Evolutionary conservation across 495 filamentous ascomycete species (phyloP).

Genomic region (Thozetella sp.): DNA sequence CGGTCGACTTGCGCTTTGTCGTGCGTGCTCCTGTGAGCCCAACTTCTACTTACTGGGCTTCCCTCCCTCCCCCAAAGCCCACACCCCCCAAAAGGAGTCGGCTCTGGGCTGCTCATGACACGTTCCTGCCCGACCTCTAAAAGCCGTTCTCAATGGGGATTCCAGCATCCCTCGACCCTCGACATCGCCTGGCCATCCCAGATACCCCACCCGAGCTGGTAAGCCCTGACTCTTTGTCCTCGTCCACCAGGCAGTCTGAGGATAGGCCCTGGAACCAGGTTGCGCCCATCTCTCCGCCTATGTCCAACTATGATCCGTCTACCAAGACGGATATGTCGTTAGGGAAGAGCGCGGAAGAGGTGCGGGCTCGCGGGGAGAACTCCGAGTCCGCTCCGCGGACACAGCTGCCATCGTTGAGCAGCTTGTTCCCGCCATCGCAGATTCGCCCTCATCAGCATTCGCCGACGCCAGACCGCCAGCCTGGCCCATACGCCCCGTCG

Average conservation of each 20-base stretch:
- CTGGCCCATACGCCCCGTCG: constrained; percentile 35
- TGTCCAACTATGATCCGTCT: constrained; percentile 53
- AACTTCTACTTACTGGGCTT: neutral
- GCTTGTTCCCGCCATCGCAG: constrained; percentile 48
- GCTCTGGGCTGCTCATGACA: constrained; percentile 11
- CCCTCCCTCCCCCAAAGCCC: neutral
- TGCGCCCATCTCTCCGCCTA: constrained; percentile 45
- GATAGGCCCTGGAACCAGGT: constrained; percentile 35
- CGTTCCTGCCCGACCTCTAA: constrained; percentile 8
- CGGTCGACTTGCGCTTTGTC: constrained; percentile 20
- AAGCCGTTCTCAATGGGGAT: constrained; percentile 49
- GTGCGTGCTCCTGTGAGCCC: neutral
- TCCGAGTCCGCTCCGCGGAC: constrained; percentile 32
- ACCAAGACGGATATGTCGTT: constrained; percentile 42
- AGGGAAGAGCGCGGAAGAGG: constrained; percentile 32
- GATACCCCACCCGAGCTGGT: constrained; percentile 44
- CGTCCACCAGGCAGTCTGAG: constrained; percentile 34
- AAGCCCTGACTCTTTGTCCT: constrained; percentile 41
- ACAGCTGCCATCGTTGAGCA: constrained; percentile 55
- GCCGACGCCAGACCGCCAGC: constrained; percentile 44
- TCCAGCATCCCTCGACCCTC: constrained; percentile 43
- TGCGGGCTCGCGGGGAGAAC: constrained; percentile 29
- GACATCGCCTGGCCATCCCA: constrained; percentile 39
- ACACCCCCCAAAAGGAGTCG: constrained; percentile 1
- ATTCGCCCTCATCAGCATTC: constrained; percentile 41